phyloP scores from a whole-genome alignment of 2,329 filamentous ascomycete genomes.

The Scedosporium apiospermum region DNA sequence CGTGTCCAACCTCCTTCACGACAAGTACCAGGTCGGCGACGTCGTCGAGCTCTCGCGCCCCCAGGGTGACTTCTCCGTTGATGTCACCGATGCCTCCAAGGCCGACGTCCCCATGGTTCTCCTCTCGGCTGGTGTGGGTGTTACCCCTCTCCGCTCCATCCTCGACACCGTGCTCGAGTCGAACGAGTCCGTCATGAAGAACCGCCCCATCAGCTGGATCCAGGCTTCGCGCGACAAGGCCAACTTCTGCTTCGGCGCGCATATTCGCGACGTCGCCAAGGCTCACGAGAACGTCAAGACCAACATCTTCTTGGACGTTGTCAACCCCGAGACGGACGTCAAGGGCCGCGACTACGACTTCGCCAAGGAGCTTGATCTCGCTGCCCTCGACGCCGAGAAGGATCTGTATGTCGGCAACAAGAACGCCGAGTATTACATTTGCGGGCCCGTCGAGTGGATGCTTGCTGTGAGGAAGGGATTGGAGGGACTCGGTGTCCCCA shows the following conservation, averaged over 20 bases:
- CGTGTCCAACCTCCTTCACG: conserved; percentile 44
- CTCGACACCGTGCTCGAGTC: conserved; percentile 40
- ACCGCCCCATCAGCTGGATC: conserved; percentile 49
- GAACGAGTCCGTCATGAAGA: conserved; percentile 14
- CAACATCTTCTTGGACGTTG: conserved; percentile 48
- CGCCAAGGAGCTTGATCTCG: conserved; percentile 48
- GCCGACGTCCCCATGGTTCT: conserved; percentile 49
- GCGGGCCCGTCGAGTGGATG: conserved; percentile 66
- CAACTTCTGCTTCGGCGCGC: conserved; percentile 44
- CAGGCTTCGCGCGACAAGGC: conserved; percentile 46
- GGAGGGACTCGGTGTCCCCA: conserved; percentile 42
- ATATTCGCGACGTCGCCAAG: conserved; percentile 33
- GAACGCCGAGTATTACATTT: conserved; percentile 58
- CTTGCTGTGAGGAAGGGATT: conserved; percentile 43
- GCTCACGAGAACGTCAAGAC: conserved; percentile 21
- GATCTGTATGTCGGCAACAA: conserved; percentile 46
- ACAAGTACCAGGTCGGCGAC: conserved; percentile 37
- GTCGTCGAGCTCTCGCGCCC: conserved; percentile 46
- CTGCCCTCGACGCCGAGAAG: conserved; percentile 37
- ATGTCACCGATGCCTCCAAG: conserved; percentile 30
- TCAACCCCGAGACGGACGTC: conserved; percentile 27
- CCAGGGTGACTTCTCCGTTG: conserved; percentile 52
- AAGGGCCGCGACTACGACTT: conserved; percentile 50
- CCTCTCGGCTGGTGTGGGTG: conserved; percentile 58
- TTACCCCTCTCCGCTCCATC: conserved; percentile 58